Conservation (phyloP, 2,329 filamentous ascomycete species). For the Pseudogymnoascus destructans region DNA sequence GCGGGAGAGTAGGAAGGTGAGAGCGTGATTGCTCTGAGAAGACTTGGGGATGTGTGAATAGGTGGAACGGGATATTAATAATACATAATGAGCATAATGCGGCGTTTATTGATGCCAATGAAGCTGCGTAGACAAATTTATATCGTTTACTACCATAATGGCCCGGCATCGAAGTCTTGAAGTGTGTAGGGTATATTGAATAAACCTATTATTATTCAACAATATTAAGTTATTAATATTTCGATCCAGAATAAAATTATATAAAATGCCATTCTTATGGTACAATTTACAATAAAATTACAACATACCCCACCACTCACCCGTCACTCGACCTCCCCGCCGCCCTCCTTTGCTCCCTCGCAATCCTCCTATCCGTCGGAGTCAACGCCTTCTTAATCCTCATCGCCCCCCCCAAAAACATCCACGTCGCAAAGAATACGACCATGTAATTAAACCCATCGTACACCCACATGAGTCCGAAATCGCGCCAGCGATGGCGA, state of each 20-base stretch:
- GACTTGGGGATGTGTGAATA: background rate
- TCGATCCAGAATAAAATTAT: background rate
- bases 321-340: background rate
- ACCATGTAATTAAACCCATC: slow-evolving; percentile 49
- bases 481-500: slow-evolving; percentile 50
- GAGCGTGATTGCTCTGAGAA: background rate
- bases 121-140: slow-evolving; percentile 1
- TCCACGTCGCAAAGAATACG: slow-evolving; percentile 40
- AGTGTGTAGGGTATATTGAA: background rate
- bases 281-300: background rate
- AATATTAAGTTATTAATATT: background rate
- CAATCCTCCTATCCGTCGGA: slow-evolving; percentile 11
- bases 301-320: background rate
- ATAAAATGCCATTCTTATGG: background rate
- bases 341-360: background rate
- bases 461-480: slow-evolving; percentile 50
- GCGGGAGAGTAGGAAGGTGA: slow-evolving; percentile 28
- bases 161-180: background rate
- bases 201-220: background rate
- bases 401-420: slow-evolving; percentile 31
- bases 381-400: slow-evolving; percentile 11
- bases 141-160: background rate
- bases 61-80: background rate
- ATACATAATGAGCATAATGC: slow-evolving; percentile 4
- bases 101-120: slow-evolving; percentile 4